A percentile compares a stretch with the other conserved stretches of the same genome.
These are phyloP conservation scores for Sphaerulina musiva DNA, from an alignment of 2,329 filamentous ascomycete species.

Conservation along the genomic window DNA sequence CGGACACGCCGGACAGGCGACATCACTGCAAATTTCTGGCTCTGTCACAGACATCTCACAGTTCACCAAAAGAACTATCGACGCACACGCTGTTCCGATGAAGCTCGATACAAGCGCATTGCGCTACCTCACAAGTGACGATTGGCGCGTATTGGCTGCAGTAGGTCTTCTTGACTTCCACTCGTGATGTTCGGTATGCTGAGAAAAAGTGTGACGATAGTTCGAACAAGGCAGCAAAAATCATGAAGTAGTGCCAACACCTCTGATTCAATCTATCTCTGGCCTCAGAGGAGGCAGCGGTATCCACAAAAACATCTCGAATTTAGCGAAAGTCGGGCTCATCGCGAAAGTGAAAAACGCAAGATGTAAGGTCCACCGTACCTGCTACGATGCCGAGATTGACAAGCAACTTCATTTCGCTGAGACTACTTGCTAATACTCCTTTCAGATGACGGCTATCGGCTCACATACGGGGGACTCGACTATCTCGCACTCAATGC, in stretches of 20 bases:
- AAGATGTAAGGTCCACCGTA: constrained; percentile 51
- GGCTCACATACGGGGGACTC: constrained; percentile 89
- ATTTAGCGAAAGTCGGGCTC: constrained; percentile 82
- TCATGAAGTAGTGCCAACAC: constrained; percentile 91
- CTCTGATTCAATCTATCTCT: constrained; percentile 76
- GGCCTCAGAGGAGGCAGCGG: constrained; percentile 67
- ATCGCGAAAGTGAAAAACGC: constrained; percentile 92
- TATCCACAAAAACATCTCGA: constrained; percentile 81
- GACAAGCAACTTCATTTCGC: not conserved
- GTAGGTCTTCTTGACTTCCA: constrained; percentile 48
- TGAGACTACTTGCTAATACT: not conserved
- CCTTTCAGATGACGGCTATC: constrained; percentile 73
- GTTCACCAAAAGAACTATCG: not conserved
- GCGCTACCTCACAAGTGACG: constrained; percentile 83
- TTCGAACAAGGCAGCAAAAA: constrained; percentile 92
- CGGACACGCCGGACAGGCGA: not conserved
- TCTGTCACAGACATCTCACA: not conserved
- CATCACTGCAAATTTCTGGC: constrained; percentile 1
- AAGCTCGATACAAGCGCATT: constrained; percentile 91
- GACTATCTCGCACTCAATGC: constrained; percentile 96
- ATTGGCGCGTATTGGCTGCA: constrained; percentile 90
- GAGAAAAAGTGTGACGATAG: constrained; percentile 43
- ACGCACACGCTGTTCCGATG: constrained; percentile 49
- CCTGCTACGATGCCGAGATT: not conserved
- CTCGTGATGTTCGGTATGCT: not conserved